Base-by-base conservation (phyloP, 257 asterid genomes). In the Petunia secreta region DNA sequence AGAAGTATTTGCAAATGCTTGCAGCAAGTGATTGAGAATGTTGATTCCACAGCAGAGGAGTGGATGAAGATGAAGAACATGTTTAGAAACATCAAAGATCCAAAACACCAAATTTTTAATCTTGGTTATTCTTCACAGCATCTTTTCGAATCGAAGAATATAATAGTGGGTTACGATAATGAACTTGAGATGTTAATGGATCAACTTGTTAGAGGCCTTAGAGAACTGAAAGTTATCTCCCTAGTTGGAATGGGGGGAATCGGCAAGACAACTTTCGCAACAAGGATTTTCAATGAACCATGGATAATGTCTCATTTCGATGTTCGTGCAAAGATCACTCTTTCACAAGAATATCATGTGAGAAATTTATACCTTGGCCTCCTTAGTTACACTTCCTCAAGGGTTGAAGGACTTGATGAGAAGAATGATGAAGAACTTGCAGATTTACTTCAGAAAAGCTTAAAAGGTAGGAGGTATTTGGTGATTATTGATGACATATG, bases 401-500 rank as follows among this genome's bases (percentile, higher is more conserved):
- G 67, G 11, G 14, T 7, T 54, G 83, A 79, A 4, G 25, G 10
- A 13, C 73, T 71, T 57, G 60, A 48, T 15, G 78, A 16, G 38
- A 78, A 81, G 7, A 52, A 43, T 57, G 57, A 73, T 55, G 81
- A 63, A 8, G 59, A 48, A 63, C 46, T 83, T 7, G 71, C 7
- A 1, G 15, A 15, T 5, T 37, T 62, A 48, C 55, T 83, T 25
- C 41, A 37, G 15, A 69, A 2, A 60, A 9, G 75, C 13, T 50
- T 48, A 5, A 39, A 40, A 71, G 4, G 50, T 3, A 57, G 48
- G 50, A 75, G 67, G 48, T 83, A 80, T n/a, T 79, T 80, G 41
- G 63, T 83, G 7, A 63, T 83, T 5, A 37, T 83, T 76, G 84
- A 83, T 58, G 79, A 80, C 52, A 40, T 83, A 44, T 80, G 84